Conservation (phyloP, 2,329 filamentous ascomycete genomes). For the Ceratocystis eucalypticola region DNA sequence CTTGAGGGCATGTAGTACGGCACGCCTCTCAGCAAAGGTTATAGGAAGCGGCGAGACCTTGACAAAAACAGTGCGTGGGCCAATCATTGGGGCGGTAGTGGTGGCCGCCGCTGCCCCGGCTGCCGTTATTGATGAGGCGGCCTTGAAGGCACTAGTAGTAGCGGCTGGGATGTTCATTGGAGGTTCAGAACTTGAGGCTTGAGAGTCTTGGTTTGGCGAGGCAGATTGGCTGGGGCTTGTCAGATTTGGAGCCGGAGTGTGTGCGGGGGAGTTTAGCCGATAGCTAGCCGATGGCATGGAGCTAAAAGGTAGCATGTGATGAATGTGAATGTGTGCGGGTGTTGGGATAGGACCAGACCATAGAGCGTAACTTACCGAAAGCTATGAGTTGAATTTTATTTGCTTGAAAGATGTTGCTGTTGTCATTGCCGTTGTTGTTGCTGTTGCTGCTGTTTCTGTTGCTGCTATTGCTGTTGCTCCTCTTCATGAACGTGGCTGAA, state of each 20-base stretch:
- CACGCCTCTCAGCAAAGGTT: conserved; percentile 42
- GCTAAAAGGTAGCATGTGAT: neutral
- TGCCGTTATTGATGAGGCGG: neutral
- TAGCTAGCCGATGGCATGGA: neutral
- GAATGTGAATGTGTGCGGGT: neutral
- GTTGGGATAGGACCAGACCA: neutral
- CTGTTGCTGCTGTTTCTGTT: too few relatives aligned
- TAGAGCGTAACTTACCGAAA: neutral
- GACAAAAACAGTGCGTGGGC: conserved; percentile 24
- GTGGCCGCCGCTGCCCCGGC: neutral
- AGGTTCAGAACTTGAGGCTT: neutral
- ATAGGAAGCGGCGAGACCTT: conserved; percentile 38
- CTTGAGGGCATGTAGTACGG: conserved; percentile 39
- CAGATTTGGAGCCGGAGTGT: neutral
- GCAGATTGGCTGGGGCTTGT: neutral
- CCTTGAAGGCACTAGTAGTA: neutral
- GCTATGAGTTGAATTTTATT: neutral
- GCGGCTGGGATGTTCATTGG: neutral
- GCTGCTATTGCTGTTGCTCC: too few relatives aligned
- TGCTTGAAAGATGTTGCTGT: too few relatives aligned
- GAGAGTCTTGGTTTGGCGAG: neutral
- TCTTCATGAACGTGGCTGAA: neutral
- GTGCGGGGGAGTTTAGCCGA: conserved; percentile 6
- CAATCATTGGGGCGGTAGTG: neutral
- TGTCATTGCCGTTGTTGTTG: too few relatives aligned